Evolutionary conservation across 2,329 filamentous ascomycete species (phyloP), one percentile per base, ranked within the genome.

Genomic region (Aspergillus ibericus): DNA sequence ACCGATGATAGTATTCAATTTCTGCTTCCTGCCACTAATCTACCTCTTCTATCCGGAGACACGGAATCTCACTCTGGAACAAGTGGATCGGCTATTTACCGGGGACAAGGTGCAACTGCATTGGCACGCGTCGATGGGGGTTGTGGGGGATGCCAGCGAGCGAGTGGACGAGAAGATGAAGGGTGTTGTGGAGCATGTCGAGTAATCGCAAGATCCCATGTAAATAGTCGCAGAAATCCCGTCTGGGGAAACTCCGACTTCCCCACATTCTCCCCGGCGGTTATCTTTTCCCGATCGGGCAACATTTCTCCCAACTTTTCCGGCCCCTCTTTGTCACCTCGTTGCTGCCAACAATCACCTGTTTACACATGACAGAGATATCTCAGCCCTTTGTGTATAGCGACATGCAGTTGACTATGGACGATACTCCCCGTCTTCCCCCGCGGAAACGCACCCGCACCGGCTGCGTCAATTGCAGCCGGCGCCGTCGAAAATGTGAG

Each of bases 21-120:
- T 74, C 57, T 70, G 72, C 22, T 83, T 84, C 67, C 74, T 84
- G 2, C 81, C 81, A 1, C 72, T 79, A 10, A 76, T 81, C 25
- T 82, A 80, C 67, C 68, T 75, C 57, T 69, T 75, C 55, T 75
- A 75, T 42, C 72, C 74, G 7, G 71, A 75, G 53, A 70, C 72
- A 0, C 68, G 68, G 25, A 68, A 68, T 27, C 66, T 72, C 22
- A 67, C 69, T 3, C 64, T 74, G 25, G 72, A 75, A 48, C 70
- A 75, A 36, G 67, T 78, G 29, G 75, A 77, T 8, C 44, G 44
- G 13, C 72, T 76, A 22, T 78, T 77, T 53, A 75, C 68, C 2
- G 68, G 68, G 10, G 63, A 67, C 29, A 69, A 68, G 40, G 64
- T 72, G 44, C 57, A 65, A 32, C 62, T 73, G 7, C 63, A 73